A percentile compares a stretch with the other conserved stretches of the same genome.
Evolutionary conservation across 495 filamentous ascomycete genomes (phyloP).

Genomic region (Emericellopsis terricola): DNA sequence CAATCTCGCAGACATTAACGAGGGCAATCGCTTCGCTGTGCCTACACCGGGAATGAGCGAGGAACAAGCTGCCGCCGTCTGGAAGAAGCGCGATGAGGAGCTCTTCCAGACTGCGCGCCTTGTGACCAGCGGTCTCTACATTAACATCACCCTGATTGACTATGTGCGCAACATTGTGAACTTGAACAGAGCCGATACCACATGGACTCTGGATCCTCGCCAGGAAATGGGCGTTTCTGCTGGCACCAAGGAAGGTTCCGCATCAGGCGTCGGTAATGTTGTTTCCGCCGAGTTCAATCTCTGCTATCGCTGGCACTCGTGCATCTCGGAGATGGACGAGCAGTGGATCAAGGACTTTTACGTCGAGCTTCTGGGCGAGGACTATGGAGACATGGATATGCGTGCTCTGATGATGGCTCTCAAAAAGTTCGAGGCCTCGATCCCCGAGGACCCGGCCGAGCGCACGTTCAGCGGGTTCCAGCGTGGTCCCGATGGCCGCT

Average conservation of each 20-base stretch:
- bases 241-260: conserved; percentile 33
- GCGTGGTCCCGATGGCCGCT: conserved; percentile 39
- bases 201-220: conserved; percentile 67
- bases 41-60: conserved; percentile 23
- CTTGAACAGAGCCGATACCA: conserved; percentile 55
- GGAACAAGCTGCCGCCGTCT: conserved; percentile 32
- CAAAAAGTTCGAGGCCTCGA: conserved; percentile 33
- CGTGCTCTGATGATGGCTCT: conserved; percentile 42
- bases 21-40: conserved; percentile 49
- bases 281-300: conserved; percentile 56
- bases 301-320: conserved; percentile 66
- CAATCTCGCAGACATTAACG: conserved; percentile 50
- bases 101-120: conserved; percentile 70
- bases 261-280: conserved; percentile 50
- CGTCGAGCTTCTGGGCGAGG: conserved; percentile 42
- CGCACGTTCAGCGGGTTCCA: conserved; percentile 46
- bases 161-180: conserved; percentile 78
- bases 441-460: conserved; percentile 43
- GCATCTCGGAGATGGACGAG: conserved; percentile 53
- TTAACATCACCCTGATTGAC: conserved; percentile 68
- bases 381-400: conserved; percentile 28
- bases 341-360: conserved; percentile 56
- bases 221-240: conserved; percentile 34
- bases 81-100: conserved; percentile 62
- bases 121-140: conserved; percentile 66